Evolutionary conservation across 2,329 filamentous ascomycete genomes (phyloP).

Genomic region (Alternaria ventricosa): DNA sequence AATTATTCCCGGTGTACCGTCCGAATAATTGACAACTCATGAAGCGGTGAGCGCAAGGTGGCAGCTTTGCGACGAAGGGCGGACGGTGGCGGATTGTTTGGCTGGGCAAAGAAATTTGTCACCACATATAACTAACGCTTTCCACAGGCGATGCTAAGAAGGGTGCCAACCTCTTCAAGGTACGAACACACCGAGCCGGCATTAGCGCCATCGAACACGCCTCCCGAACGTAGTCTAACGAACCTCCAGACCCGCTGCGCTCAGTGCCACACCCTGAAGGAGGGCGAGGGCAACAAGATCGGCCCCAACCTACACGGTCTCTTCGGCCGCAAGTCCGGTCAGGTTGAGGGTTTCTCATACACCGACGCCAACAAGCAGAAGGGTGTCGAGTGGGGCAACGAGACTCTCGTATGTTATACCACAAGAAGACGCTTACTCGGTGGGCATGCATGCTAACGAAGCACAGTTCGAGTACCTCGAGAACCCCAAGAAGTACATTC

Average conservation of each 20-base stretch:
- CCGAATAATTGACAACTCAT: conserved; percentile 7
- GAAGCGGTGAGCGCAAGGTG: conserved; percentile 21
- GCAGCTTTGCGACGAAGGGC: conserved; percentile 37
- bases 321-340: conserved; percentile 93
- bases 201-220: conserved; percentile 3
- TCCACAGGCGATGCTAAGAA: conserved; percentile 85
- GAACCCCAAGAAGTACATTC: conserved; percentile 99
- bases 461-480: conserved; percentile 93
- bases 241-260: conserved; percentile 80
- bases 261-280: conserved; percentile 97
- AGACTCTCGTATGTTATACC: conserved; percentile 71
- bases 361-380: conserved; percentile 99
- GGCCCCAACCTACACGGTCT: conserved; percentile 96
- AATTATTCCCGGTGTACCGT: background rate
- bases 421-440: background rate
- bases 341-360: conserved; percentile 92
- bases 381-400: conserved; percentile 86
- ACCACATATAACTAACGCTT: conserved; percentile 28
- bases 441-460: conserved; percentile 16
- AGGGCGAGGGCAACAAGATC: conserved; percentile 93
- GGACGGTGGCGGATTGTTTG: conserved; percentile 19
- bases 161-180: conserved; percentile 98
- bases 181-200: conserved; percentile 35
- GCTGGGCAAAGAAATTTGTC: conserved; percentile 12
- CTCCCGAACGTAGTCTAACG: conserved; percentile 29